phyloP scores from a whole-genome alignment of 2,329 filamentous ascomycete genomes.

The Scedosporium apiospermum region DNA sequence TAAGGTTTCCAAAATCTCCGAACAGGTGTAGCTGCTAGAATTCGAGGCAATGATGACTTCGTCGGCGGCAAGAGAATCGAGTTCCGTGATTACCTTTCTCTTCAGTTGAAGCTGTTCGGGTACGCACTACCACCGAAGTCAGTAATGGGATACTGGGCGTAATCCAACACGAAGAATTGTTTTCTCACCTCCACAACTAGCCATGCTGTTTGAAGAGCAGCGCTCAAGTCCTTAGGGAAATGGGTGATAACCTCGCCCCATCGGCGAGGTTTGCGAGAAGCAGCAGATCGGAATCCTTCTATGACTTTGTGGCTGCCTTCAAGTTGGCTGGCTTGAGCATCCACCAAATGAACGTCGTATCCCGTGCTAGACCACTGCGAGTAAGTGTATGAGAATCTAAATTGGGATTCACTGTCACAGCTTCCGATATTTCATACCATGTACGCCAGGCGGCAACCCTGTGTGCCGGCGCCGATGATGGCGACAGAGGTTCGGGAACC shows the following conservation, averaged over 20 bases:
- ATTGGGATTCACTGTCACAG: background rate
- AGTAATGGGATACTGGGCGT: too few species aligned
- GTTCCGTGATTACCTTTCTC: conserved; percentile 23
- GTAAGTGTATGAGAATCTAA: background rate
- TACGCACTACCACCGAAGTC: conserved; percentile 24
- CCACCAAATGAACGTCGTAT: conserved; percentile 19
- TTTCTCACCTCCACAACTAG: conserved; percentile 17
- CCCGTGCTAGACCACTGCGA: conserved; percentile 20
- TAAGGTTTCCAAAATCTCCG: conserved; percentile 29
- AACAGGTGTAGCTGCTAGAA: conserved; percentile 34
- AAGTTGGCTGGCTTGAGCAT: conserved; percentile 16
- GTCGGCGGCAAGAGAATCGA: conserved; percentile 25
- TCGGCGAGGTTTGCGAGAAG: background rate
- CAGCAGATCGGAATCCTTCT: conserved; percentile 12
- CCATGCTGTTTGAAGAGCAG: conserved; percentile 16
- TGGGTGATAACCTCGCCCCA: conserved; percentile 16
- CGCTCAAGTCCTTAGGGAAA: conserved; percentile 9
- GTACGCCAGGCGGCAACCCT: conserved; percentile 20
- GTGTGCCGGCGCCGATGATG: conserved; percentile 20
- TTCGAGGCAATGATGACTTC: conserved; percentile 34
- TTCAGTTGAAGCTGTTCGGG: conserved; percentile 33
- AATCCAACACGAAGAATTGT: too few species aligned
- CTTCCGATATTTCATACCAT: conserved; percentile 14
- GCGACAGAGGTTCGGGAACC: conserved; percentile 12
- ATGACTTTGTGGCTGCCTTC: conserved; percentile 17